Evolutionary conservation across 768 basidiomycete species (phyloP), one percentile per base, ranked within the genome.

Genomic region (Pulveroboletus sp.): DNA sequence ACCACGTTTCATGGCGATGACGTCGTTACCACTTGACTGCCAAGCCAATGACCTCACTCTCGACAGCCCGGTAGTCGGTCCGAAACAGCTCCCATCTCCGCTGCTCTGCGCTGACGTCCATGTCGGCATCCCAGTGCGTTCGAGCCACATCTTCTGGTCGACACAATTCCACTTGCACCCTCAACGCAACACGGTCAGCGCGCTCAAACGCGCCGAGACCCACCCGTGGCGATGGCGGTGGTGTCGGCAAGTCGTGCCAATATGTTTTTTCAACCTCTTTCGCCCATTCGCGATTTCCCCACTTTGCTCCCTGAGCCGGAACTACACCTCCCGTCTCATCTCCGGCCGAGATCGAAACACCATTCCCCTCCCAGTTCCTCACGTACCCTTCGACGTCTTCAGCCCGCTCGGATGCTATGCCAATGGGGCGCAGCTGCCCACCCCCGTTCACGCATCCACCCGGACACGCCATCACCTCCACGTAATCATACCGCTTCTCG

Each of bases 391-490:
- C 89, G 45, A 71, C 80, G 61, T 92, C 78, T 42, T 49, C 58
- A n/a, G 49, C 47, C 34, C 63, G 62, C 36, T 63, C 64, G 23
- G 58, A 46, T 7, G 45, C 47, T 36, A 54, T 55, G 37, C 52
- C 34, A 37, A 48, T 51, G 20, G 53, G 56, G 29, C 60, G 53
- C 35, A 67, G 67, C 73, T 98, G 96, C 6, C 96, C 96, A 19
- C 95, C 96, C 8, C 96, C 96, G 64, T 97, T 97, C 35, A 96
- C 91, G 67, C 96, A 98, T 16, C 96, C 96, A 0, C 87, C 85
- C 0, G 96, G 96, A 72, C 96, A 99, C 29, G 96, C 96, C 96
- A 99, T 98, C 54, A 99, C 93, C 63, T 96, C 93, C 34, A 95
- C 85, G 67, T 93, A 96, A 71, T 95, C 92, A 64, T 91, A 91